A percentile compares a stretch with the other conserved stretches of the same genome.
phyloP scores from a whole-genome alignment of 2,329 filamentous ascomycete species.

The Aspergillus sojae region DNA sequence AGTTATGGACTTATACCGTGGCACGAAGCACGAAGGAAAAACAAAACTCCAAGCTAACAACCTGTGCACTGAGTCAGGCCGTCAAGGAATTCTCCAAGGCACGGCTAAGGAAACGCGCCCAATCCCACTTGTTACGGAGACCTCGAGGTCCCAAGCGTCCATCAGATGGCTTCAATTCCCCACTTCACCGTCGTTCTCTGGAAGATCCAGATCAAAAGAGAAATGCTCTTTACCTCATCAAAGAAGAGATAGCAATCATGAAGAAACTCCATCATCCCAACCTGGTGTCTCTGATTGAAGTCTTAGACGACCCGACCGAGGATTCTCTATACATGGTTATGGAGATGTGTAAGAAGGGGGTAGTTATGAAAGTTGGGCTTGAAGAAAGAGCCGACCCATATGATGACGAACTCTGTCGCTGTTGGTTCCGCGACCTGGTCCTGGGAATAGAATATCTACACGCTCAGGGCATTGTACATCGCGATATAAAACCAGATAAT shows the following conservation, averaged over 20 bases:
- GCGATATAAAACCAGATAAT: conserved; percentile 98
- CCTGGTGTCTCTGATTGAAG: conserved; percentile 89
- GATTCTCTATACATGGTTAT: conserved; percentile 98
- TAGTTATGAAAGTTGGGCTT: conserved; percentile 94
- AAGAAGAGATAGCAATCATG: conserved; percentile 98
- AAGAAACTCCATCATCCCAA: conserved; percentile 97
- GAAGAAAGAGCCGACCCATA: conserved; percentile 82
- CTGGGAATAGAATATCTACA: conserved; percentile 95
- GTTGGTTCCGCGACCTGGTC: conserved; percentile 93
- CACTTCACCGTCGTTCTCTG: conserved; percentile 62
- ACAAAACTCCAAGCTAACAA: conserved; percentile 17
- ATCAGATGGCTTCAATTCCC: conserved; percentile 64
- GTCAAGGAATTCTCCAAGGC: conserved; percentile 98
- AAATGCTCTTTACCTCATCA: conserved; percentile 81
- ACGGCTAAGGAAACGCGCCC: conserved; percentile 81
- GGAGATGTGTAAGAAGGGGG: conserved; percentile 98
- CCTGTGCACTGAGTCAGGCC: conserved; percentile 59
- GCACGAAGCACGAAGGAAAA: conserved; percentile 11
- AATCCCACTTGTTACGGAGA: conserved; percentile 80
- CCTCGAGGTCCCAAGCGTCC: conserved; percentile 58
- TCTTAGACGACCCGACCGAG: conserved; percentile 91
- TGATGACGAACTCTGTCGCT: conserved; percentile 76
- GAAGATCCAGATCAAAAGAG: conserved; percentile 59
- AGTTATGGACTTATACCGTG: background rate
- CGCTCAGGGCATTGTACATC: conserved; percentile 89